Base-by-base conservation (phyloP, 2,329 filamentous ascomycete species). In the Triangularia setosa region DNA sequence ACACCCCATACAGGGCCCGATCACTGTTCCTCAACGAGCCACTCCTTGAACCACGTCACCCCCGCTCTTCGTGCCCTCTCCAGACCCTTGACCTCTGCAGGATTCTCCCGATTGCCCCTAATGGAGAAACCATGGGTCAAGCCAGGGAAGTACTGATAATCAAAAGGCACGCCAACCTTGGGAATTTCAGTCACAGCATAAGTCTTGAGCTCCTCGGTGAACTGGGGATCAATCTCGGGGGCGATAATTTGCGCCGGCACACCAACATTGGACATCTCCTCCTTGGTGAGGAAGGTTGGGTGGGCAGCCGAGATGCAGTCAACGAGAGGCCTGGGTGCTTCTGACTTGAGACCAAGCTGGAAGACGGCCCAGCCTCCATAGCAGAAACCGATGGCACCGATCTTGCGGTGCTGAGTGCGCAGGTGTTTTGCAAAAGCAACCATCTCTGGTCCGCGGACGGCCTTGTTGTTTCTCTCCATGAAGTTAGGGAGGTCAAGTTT, bases 211-310 rank as follows among this genome's bases (percentile, higher is more conserved):
- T 84, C 82, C 0, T 72, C 60, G 1, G 78, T 75, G 68, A 75
- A 84, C 18, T 69, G 60, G 0, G 40, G 61, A 69, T 86, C 84
- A 28, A 72, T 56, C 73, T 86, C 70, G 0, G 83, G 81, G 1
- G 81, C 81, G 6, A 86, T 69, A 4, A 84, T 72, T 73, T 85
- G 83, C n/a, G 80, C 74, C 0, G 83, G 82, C 0, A 84, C 82
- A 1, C 58, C 73, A 1, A 83, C 70, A 0, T 70, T 74, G 14
- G 80, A 76, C 18, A 86, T 78, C 63, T 86, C 83, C 18, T 72
- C 68, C 64, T 79, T 75, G 0, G 73, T 78, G 23, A 84, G 63
- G 48, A 77, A 67, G 0, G 75, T 77, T 9, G 80, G 83, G 69
- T 84, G 83, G 0, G 73, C 82, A 2, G 73, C 73, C 1, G 75